phyloP scores from a whole-genome alignment of 345 rosid genomes.

The Eucalyptus guilfoylei region DNA sequence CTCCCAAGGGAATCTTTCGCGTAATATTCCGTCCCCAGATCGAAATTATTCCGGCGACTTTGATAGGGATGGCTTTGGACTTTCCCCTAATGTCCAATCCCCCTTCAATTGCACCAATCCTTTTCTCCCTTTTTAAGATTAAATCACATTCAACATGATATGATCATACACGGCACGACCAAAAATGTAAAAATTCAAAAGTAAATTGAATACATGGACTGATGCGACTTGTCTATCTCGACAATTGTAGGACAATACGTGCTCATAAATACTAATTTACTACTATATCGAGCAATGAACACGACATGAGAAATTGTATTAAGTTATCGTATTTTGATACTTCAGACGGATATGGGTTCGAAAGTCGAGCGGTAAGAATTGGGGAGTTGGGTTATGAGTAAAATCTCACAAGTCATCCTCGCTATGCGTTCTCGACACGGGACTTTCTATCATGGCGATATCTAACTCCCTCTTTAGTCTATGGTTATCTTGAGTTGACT shows the following conservation, averaged over 20 bases:
- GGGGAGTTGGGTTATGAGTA: not conserved
- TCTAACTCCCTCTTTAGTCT: not conserved
- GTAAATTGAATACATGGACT: not conserved
- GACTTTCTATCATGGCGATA: not conserved
- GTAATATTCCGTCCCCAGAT: constrained; percentile 5
- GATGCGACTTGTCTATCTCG: not conserved
- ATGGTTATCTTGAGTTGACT: not conserved
- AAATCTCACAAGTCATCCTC: not conserved
- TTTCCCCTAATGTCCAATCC: not conserved
- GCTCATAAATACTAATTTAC: fast-evolving
- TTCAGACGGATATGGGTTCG: not conserved
- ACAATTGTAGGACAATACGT: not conserved
- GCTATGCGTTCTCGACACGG: fast-evolving
- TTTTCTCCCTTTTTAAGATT: not conserved
- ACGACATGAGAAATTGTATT: fast-evolving
- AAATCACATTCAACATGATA: not conserved
- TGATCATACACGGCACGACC: not conserved
- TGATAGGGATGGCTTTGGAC: not conserved
- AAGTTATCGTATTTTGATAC: not conserved
- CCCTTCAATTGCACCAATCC: not conserved
- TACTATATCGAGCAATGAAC: fast-evolving
- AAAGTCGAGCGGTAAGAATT: not conserved
- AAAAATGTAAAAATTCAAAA: not conserved
- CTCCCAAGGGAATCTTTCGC: constrained; percentile 2
- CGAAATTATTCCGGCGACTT: constrained; percentile 4